Evolutionary conservation across 768 basidiomycete genomes (phyloP).

Genomic region (Leccinum arenicola): DNA sequence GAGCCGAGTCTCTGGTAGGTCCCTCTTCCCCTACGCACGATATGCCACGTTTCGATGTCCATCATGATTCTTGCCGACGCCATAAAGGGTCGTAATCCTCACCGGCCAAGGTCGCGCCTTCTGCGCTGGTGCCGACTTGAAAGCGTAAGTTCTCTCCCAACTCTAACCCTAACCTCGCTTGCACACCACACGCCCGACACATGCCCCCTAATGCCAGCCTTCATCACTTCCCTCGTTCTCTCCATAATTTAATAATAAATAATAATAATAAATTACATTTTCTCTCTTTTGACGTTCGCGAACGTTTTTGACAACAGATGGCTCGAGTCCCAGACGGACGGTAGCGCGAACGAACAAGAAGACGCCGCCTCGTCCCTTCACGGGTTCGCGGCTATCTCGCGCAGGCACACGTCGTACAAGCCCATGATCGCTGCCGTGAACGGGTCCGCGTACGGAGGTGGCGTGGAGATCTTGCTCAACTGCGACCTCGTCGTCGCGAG

Average conservation of each 20-base stretch:
- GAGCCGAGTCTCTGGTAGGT: conserved; percentile 71
- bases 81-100: conserved; percentile 66
- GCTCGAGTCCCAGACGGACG: conserved; percentile 50
- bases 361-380: conserved; percentile 37
- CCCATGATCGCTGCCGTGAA: conserved; percentile 81
- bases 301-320: conserved; percentile 42
- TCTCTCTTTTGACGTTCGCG: not conserved
- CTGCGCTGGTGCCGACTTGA: conserved; percentile 79
- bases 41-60: not conserved
- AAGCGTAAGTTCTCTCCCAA: conserved; percentile 48
- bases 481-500: conserved; percentile 75
- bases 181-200: not conserved
- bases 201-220: too few species aligned
- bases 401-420: conserved; percentile 58
- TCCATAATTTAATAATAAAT: not conserved
- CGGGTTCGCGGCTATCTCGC: conserved; percentile 75
- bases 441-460: conserved; percentile 70
- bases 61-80: not conserved
- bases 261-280: not conserved
- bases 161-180: not conserved
- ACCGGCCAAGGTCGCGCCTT: conserved; percentile 73
- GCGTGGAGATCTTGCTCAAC: conserved; percentile 66
- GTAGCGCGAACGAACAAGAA: conserved; percentile 44
- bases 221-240: not conserved
- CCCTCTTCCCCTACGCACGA: not conserved